Evolutionary conservation across 352 stramenopile genomes (phyloP).

Genomic region (Pythium aristosporum): DNA sequence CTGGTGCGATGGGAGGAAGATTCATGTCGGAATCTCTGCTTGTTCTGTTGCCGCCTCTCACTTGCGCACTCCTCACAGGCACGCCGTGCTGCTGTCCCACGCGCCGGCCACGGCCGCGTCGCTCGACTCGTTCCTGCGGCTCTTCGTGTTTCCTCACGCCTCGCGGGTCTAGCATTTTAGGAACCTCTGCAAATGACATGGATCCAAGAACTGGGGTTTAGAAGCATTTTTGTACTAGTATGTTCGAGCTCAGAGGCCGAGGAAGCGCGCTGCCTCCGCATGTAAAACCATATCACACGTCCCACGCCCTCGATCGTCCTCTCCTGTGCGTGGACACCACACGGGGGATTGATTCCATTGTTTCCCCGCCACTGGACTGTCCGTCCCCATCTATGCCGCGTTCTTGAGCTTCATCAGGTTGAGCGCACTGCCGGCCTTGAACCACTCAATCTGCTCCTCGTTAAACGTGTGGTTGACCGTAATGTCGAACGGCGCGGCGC

Average conservation of each 20-base stretch:
- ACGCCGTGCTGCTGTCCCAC: slow-evolving; percentile 26
- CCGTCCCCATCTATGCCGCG: slow-evolving; percentile 28
- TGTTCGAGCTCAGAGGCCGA: slow-evolving; percentile 23
- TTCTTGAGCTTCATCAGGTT: slow-evolving; percentile 95
- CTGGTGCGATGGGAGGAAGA: slow-evolving; percentile 33
- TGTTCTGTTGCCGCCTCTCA: not conserved
- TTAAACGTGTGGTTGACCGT: slow-evolving; percentile 95
- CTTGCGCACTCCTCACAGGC: slow-evolving; percentile 4
- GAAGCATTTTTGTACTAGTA: slow-evolving; percentile 24
- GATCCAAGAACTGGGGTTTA: not conserved
- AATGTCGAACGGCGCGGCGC: slow-evolving; percentile 76
- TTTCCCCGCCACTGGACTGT: not conserved
- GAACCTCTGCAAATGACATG: not conserved
- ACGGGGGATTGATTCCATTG: slow-evolving; percentile 10
- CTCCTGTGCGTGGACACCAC: not conserved
- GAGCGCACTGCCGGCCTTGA: slow-evolving; percentile 92
- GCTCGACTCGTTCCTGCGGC: slow-evolving; percentile 20
- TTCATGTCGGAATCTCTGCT: not conserved
- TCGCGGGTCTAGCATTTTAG: not conserved
- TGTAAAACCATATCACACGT: slow-evolving; percentile 15
- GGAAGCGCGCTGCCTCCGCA: slow-evolving; percentile 23
- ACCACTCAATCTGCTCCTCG: slow-evolving; percentile 94
- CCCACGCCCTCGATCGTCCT: slow-evolving; percentile 17
- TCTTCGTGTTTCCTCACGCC: slow-evolving; percentile 22
- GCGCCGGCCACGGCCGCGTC: slow-evolving; percentile 15